Evolutionary conservation across 73 alveolate genomes (phyloP), one percentile per base, ranked within the genome.

Genomic region (Symbiodinium natans): DNA sequence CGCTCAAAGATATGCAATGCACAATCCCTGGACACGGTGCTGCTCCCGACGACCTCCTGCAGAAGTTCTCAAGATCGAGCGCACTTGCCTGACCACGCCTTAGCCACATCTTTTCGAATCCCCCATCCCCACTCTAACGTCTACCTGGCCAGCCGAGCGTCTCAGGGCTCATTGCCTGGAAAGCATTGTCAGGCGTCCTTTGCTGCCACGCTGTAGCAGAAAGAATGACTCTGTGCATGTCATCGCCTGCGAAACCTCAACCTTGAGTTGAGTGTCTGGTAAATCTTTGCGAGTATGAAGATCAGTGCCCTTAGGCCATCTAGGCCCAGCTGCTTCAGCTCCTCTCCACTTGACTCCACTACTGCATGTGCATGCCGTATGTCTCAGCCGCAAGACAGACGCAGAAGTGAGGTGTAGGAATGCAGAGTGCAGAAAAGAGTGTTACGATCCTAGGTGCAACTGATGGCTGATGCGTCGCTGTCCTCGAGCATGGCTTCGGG

Each of bases 161-260:
- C 97, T 90, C 97, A 17, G 97, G 82, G 6, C 80, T 85, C 87
- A 90, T 90, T 5, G 88, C 87, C 36, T 27, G 52, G 97, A 90
- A 90, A 41, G 88, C 97, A n/a, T 90, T 90, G 36, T 90, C 87
- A 11, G 97, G 97, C 40, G 89, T 90, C 97, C 97, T 90, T 11
- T 15, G 95, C 43, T 19, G 56, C 29, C 54, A 38, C 41, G 33
- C 13, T 33, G 46, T 19, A 10, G 56, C n/a, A 27, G 7, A 19
- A 71, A 71, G 73, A 82, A 86, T 54, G 83, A n/a, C n/a, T n/a
- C n/a, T n/a, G n/a, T n/a, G n/a, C n/a, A n/a, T n/a, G n/a, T n/a
- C n/a, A n/a, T n/a, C n/a, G n/a, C n/a, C n/a, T n/a, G n/a, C n/a
- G n/a, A n/a, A n/a, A n/a, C n/a, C n/a, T n/a, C n/a, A n/a, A n/a